A percentile compares a stretch with the other conserved stretches of the same genome.
Conservation (phyloP, 2,329 filamentous ascomycete genomes). For the Fusarium annulatum region DNA sequence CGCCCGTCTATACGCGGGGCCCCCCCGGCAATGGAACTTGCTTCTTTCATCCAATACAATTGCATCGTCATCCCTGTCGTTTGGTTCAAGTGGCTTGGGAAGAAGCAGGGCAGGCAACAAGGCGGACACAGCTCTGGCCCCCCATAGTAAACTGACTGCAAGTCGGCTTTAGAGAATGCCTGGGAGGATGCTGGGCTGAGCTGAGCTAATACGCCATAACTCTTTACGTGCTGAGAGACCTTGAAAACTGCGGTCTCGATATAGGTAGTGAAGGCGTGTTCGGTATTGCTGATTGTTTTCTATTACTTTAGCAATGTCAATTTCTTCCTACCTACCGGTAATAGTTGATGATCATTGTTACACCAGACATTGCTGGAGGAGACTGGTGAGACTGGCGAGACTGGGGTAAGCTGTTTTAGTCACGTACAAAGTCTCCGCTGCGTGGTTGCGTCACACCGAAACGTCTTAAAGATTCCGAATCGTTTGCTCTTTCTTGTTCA, state of each 20-base stretch:
- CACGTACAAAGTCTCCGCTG: background rate
- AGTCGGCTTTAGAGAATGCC: conserved; percentile 26
- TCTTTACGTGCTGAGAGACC: background rate
- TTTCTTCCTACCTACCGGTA: background rate
- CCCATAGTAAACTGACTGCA: background rate
- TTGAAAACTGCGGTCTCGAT: background rate
- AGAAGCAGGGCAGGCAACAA: conserved; percentile 42
- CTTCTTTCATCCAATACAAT: conserved; percentile 24
- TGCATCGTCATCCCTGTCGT: conserved; percentile 24
- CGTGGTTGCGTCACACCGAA: conserved; percentile 24
- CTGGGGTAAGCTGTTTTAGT: background rate
- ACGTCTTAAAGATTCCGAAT: background rate
- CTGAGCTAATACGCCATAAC: background rate
- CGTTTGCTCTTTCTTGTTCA: background rate
- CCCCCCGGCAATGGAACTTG: background rate
- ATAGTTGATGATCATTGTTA: background rate
- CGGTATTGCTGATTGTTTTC: background rate
- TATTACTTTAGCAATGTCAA: background rate
- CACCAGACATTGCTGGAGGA: background rate
- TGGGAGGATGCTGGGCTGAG: conserved; percentile 4
- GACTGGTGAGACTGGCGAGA: background rate
- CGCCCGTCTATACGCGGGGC: background rate
- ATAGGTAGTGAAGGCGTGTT: background rate
- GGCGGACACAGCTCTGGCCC: conserved; percentile 39
- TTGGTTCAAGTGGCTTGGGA: conserved; percentile 31